A percentile compares a stretch with the other conserved stretches of the same genome.
Evolutionary conservation across 2,329 filamentous ascomycete genomes (phyloP).

Genomic region (Ascochyta pisi): DNA sequence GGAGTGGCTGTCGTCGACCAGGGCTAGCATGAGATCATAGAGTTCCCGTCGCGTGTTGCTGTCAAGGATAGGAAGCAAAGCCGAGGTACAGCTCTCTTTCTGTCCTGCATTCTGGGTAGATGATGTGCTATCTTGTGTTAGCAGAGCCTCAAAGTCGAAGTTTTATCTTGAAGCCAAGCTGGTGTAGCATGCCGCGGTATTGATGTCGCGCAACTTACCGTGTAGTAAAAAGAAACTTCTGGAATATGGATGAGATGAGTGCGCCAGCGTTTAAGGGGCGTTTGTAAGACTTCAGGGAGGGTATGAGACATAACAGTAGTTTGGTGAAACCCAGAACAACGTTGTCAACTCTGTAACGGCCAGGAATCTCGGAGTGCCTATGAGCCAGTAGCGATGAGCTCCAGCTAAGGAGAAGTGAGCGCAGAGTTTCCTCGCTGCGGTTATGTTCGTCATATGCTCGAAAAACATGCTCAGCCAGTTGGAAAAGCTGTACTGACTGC

Average conservation of each 20-base stretch:
- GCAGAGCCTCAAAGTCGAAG: neutral
- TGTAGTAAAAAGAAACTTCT: constrained; percentile 45
- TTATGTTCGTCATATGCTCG: constrained; percentile 43
- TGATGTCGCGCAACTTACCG: constrained; percentile 21
- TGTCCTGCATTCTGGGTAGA: neutral
- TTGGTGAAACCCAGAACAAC: constrained; percentile 51
- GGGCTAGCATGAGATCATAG: constrained; percentile 45
- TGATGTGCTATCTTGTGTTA: constrained; percentile 1
- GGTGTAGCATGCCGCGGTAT: too few relatives aligned
- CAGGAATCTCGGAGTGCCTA: constrained; percentile 44
- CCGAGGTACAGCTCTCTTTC: neutral
- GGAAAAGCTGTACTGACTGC: constrained; percentile 44
- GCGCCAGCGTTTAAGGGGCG: constrained; percentile 41
- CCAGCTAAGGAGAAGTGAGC: constrained; percentile 40
- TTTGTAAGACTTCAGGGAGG: constrained; percentile 51
- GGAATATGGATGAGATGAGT: constrained; percentile 43
- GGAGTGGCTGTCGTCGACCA: constrained; percentile 41
- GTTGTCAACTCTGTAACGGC: constrained; percentile 43
- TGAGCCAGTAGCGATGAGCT: constrained; percentile 43
- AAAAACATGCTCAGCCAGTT: constrained; percentile 46
- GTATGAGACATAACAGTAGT: constrained; percentile 48
- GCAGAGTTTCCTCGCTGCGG: constrained; percentile 40
- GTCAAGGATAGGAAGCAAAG: constrained; percentile 42
- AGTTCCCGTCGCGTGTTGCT: constrained; percentile 46
- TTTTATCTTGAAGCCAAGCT: neutral